Conservation (phyloP, 495 filamentous ascomycete species). For the Aspergillus funiculosus region DNA sequence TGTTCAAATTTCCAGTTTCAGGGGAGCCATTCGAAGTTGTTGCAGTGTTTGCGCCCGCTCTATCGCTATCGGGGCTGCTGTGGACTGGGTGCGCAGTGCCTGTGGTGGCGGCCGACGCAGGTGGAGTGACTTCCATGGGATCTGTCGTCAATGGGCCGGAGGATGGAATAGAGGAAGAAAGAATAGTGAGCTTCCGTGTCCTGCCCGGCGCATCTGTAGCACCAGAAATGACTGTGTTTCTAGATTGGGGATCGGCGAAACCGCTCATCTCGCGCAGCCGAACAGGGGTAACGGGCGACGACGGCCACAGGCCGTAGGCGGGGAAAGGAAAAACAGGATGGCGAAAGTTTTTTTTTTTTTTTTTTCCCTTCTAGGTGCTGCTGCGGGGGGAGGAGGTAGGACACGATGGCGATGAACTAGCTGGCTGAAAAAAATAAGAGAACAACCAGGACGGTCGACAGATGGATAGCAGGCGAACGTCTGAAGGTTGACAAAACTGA, state of each 20-base stretch:
- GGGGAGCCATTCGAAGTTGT: slow-evolving; percentile 41
- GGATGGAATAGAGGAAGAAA: slow-evolving; percentile 35
- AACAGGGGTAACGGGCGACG: slow-evolving; percentile 16
- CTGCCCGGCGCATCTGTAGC: slow-evolving; percentile 35
- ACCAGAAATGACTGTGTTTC: slow-evolving; percentile 33
- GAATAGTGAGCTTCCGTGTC: slow-evolving; percentile 43
- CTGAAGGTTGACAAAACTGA: slow-evolving; percentile 19
- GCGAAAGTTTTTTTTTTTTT: slow-evolving; percentile 4
- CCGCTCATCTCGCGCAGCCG: slow-evolving; percentile 38
- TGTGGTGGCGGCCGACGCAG: slow-evolving; percentile 34
- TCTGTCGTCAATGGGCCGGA: slow-evolving; percentile 35
- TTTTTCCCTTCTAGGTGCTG: background rate
- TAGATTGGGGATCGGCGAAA: slow-evolving; percentile 40
- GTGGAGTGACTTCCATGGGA: slow-evolving; percentile 48
- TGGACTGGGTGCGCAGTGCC: slow-evolving; percentile 34
- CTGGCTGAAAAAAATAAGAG: slow-evolving; percentile 3
- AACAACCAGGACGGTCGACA: slow-evolving; percentile 14
- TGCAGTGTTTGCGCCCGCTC: slow-evolving; percentile 30
- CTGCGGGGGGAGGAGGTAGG: background rate
- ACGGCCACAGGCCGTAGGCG: slow-evolving; percentile 21
- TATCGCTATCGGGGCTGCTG: slow-evolving; percentile 45
- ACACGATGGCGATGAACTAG: background rate
- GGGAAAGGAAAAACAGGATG: slow-evolving; percentile 11
- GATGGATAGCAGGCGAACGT: slow-evolving; percentile 30
- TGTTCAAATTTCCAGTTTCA: slow-evolving; percentile 31